Conservation (phyloP, 768 basidiomycete species). For the Sarcodon aspratus region DNA sequence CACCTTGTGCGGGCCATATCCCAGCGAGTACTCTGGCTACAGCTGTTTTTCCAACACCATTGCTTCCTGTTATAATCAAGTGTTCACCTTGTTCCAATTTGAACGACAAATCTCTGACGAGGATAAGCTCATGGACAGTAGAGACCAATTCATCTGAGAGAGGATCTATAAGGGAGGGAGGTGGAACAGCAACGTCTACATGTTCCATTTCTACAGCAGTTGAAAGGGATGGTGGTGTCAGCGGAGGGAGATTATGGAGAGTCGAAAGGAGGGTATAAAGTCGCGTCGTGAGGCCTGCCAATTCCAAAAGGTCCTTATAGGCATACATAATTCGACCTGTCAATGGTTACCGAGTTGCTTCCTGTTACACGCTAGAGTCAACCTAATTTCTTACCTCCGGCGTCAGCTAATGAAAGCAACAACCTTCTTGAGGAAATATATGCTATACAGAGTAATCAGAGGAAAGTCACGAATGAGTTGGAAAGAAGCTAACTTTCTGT, state of each 20-base stretch:
- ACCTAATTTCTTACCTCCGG: constrained; percentile 37
- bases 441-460: constrained; percentile 23
- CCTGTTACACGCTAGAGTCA: too few relatives aligned
- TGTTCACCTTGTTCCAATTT: constrained; percentile 65
- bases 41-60: constrained; percentile 87
- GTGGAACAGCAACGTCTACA: constrained; percentile 60
- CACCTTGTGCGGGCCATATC: constrained; percentile 63
- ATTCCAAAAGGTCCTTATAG: constrained; percentile 88
- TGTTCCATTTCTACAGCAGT: constrained; percentile 48
- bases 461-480: background rate
- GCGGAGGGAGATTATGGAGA: constrained; percentile 57
- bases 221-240: constrained; percentile 26
- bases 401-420: constrained; percentile 90
- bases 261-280: constrained; percentile 84
- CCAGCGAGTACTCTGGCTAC: constrained; percentile 84
- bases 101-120: constrained; percentile 64
- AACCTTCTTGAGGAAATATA: constrained; percentile 92
- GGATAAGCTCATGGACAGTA: constrained; percentile 23
- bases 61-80: constrained; percentile 87
- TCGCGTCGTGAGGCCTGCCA: constrained; percentile 88
- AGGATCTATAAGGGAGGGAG: constrained; percentile 5
- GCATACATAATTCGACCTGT: constrained; percentile 82
- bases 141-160: constrained; percentile 9
- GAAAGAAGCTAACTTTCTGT: constrained; percentile 32
- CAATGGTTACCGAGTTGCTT: too few relatives aligned